Conservation (phyloP, 2,329 filamentous ascomycete species). For the Ceratocystis eucalypticola region DNA sequence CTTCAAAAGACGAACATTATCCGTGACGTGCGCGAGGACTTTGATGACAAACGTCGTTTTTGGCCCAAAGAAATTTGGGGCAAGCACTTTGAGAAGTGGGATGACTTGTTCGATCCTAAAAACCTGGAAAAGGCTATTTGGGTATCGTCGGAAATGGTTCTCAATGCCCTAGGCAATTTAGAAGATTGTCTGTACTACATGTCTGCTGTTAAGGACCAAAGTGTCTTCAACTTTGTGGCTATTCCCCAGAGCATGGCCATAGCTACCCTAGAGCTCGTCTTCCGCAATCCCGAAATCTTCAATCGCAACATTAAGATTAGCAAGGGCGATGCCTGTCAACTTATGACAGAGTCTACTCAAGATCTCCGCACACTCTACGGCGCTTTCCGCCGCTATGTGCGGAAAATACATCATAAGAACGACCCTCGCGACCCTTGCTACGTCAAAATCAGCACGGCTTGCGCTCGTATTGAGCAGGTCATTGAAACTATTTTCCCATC, state of each 20-base stretch:
- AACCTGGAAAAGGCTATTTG: constrained; percentile 65
- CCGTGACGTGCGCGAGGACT: constrained; percentile 84
- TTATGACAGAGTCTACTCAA: constrained; percentile 89
- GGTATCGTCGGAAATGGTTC: constrained; percentile 85
- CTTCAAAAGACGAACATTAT: constrained; percentile 99
- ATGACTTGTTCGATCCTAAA: constrained; percentile 75
- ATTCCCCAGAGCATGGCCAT: constrained; percentile 98
- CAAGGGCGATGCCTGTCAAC: constrained; percentile 78
- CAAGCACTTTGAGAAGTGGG: constrained; percentile 80
- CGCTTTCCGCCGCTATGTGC: constrained; percentile 63
- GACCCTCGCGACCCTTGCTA: constrained; percentile 86
- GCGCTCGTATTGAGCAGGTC: constrained; percentile 81
- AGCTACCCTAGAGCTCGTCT: constrained; percentile 80
- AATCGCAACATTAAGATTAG: constrained; percentile 88
- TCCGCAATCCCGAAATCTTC: constrained; percentile 81
- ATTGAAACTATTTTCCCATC: constrained; percentile 86
- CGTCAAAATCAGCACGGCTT: constrained; percentile 78
- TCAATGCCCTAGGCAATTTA: constrained; percentile 72
- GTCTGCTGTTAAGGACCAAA: constrained; percentile 86
- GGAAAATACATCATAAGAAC: constrained; percentile 84
- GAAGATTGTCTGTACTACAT: constrained; percentile 98
- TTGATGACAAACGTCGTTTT: constrained; percentile 74
- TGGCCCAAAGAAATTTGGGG: constrained; percentile 96
- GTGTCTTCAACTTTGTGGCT: constrained; percentile 96
- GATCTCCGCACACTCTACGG: constrained; percentile 72